Evolutionary conservation across 306 rosid species (phyloP).

Genomic region (Betula pendula): DNA sequence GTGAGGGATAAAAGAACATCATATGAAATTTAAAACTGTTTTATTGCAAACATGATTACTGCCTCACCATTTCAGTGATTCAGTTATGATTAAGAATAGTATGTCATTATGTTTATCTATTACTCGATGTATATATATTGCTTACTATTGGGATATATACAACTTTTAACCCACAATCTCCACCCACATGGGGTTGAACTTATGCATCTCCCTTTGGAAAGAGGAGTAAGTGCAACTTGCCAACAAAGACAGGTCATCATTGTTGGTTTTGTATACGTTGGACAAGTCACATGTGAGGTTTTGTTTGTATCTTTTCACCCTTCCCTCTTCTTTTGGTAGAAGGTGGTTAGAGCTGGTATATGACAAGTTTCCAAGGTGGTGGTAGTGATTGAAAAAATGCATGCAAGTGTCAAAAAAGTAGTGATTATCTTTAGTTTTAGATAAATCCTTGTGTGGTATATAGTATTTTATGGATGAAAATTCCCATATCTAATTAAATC

Average conservation of each 20-base stretch:
- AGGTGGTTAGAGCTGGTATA: neutral
- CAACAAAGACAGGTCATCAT: neutral
- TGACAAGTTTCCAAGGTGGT: conserved; percentile 3
- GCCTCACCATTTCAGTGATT: neutral
- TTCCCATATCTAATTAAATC: neutral
- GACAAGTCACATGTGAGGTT: neutral
- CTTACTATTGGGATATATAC: neutral
- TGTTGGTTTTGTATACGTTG: neutral
- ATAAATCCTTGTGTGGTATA: neutral
- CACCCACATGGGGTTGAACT: neutral
- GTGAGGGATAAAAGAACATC: neutral
- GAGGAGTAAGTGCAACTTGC: neutral
- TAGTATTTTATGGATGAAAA: neutral
- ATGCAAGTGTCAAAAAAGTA: neutral
- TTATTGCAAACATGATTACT: neutral
- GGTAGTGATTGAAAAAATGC: neutral
- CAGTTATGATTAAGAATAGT: neutral
- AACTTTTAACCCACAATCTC: neutral
- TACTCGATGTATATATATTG: neutral
- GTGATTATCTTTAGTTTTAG: neutral
- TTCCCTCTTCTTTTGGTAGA: neutral
- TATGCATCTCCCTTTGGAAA: neutral
- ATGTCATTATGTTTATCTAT: neutral
- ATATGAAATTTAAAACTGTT: neutral
- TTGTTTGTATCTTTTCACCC: neutral